These are phyloP conservation scores for Suillus bovinus DNA, from an alignment of 768 basidiomycete species.

Conservation along the genomic window DNA sequence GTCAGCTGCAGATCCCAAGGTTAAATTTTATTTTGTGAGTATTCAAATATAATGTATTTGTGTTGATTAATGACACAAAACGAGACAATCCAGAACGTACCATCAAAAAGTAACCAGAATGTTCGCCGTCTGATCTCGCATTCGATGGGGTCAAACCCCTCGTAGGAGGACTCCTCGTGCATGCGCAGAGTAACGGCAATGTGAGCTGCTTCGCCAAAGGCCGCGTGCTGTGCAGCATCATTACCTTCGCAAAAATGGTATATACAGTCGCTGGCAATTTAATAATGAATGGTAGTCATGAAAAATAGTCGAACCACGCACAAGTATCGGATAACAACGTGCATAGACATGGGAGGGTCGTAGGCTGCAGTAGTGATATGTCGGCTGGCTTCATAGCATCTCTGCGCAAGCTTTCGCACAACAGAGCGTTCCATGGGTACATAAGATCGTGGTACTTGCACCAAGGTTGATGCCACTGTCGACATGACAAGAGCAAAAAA, in stretches of 20 bases:
- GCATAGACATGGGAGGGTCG: slow-evolving; percentile 81
- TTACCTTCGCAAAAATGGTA: slow-evolving; percentile 91
- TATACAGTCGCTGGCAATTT: slow-evolving; percentile 69
- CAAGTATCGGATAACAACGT: slow-evolving; percentile 89
- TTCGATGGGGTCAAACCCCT: slow-evolving; percentile 83
- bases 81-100: slow-evolving; percentile 40
- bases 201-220: slow-evolving; percentile 85
- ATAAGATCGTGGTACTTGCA: slow-evolving; percentile 87
- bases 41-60: slow-evolving; percentile 4
- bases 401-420: slow-evolving; percentile 81
- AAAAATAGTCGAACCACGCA: slow-evolving; percentile 39
- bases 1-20: slow-evolving; percentile 55
- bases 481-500: slow-evolving; percentile 92
- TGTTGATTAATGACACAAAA: slow-evolving; percentile 9
- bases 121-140: slow-evolving; percentile 82
- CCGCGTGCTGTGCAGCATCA: slow-evolving; percentile 84
- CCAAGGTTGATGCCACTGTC: slow-evolving; percentile 82
- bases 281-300: slow-evolving; percentile 13
- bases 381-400: slow-evolving; percentile 79
- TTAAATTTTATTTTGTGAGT: neutral
- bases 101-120: slow-evolving; percentile 91
- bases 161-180: slow-evolving; percentile 85
- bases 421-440: slow-evolving; percentile 83
- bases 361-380: slow-evolving; percentile 80
- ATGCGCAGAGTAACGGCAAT: slow-evolving; percentile 80